Base-by-base conservation (phyloP, 2,329 filamentous ascomycete species). In the Cladophialophora psammophila region DNA sequence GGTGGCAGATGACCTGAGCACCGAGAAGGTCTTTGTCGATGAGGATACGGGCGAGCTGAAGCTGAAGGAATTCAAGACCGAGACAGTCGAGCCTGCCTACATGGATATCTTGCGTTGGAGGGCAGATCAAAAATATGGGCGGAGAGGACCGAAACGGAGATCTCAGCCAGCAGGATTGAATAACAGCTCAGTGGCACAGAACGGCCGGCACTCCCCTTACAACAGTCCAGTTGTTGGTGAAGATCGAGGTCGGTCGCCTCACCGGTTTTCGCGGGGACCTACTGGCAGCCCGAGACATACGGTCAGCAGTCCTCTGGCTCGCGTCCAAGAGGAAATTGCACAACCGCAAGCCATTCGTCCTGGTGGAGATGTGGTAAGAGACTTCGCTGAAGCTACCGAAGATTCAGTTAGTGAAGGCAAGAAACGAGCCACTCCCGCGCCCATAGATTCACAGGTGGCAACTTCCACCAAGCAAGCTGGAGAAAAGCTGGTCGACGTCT, bases 31-130 rank as follows among this genome's bases (percentile, higher is more conserved):
- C 84, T 91, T 88, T 74, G 91, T 99, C 61, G 94, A 98, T 71
- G 95, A 99, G 75, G 95, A 99, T 15, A 92, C 86, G 63, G 88
- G 90, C 73, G 95, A 98, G 79, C 86, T 99, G 72, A 97, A 96
- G 81, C 83, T 99, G 74, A 89, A 91, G 73, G 93, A 96, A 78
- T 98, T 98, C 84, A 95, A 92, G 84, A 87, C 90, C 60, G 88
- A 91, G 72, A 92, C 92, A 63, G 92, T 97, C 63, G 94, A 98
- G 80, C 95, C 95, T 20, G 86, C 90, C 32, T 99, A 98, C 79
- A 89, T 99, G 76, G 94, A 96, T 76, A 97, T 99, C 75, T 83
- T 99, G 74, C 87, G 95, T 73, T 98, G 95, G 93, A 90, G 95
- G 76, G 90, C 91, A 81, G 95, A 99, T 77, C 94, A 98, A 78